These are phyloP conservation scores for Westerdykella sp. DNA, from an alignment of 2,329 filamentous ascomycete genomes.

Conservation along the genomic window DNA sequence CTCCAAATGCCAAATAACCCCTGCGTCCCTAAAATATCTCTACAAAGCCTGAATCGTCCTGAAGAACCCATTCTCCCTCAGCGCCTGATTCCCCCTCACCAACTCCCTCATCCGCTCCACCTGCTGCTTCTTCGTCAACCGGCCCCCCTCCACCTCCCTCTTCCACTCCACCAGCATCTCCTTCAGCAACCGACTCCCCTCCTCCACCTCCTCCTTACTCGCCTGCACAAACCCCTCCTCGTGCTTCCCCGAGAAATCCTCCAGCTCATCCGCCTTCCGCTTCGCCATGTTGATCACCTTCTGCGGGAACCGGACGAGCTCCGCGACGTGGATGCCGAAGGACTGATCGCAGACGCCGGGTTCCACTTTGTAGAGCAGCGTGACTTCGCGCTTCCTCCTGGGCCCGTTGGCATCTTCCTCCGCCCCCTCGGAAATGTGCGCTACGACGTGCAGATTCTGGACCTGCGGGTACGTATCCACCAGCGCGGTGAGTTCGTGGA, in stretches of 20 bases:
- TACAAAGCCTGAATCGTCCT: constrained; percentile 48
- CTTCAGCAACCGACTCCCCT: constrained; percentile 81
- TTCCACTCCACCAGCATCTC: constrained; percentile 81
- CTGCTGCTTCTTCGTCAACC: constrained; percentile 58
- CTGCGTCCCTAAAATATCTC: background rate
- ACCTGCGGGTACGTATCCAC: constrained; percentile 83
- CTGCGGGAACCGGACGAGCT: constrained; percentile 89
- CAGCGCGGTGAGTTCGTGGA: constrained; percentile 92
- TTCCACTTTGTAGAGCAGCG: constrained; percentile 92
- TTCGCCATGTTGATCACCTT: constrained; percentile 99
- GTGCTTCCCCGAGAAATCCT: constrained; percentile 84
- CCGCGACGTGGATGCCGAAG: constrained; percentile 96
- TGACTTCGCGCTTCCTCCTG: constrained; percentile 63
- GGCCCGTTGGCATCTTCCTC: constrained; percentile 41
- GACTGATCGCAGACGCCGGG: constrained; percentile 94
- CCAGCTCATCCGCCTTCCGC: constrained; percentile 93
- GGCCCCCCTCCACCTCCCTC: constrained; percentile 59
- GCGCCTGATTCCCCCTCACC: constrained; percentile 63
- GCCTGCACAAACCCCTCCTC: constrained; percentile 44
- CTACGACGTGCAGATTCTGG: constrained; percentile 89
- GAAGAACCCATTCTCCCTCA: constrained; percentile 62
- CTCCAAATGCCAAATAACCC: background rate
- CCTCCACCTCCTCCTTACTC: constrained; percentile 78
- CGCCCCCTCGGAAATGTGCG: constrained; percentile 64
- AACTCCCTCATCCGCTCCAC: constrained; percentile 71